Evolutionary conservation across 805 yeast species (phyloP).

Genomic region (Diddensiella transvaalensis): DNA sequence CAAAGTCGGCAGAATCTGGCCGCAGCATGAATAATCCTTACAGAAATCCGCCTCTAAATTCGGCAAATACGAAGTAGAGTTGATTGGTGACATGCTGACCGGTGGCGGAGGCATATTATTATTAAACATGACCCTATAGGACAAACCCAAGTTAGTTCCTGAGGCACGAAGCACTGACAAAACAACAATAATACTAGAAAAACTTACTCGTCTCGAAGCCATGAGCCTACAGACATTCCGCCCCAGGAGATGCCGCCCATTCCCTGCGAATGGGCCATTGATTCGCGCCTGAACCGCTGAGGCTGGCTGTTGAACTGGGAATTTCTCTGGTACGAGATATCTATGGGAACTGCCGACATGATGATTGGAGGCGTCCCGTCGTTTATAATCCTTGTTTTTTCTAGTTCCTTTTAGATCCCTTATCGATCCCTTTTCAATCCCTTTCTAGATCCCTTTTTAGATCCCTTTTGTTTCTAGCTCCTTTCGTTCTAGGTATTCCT

Average conservation of each 20-base stretch:
- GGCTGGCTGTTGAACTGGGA: constrained; percentile 24
- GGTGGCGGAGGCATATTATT: constrained; percentile 28
- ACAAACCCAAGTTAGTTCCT: constrained; percentile 5
- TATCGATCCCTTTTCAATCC: neutral
- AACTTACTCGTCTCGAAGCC: constrained; percentile 79
- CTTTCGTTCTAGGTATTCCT: no score
- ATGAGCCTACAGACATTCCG: constrained; percentile 86
- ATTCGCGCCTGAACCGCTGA: constrained; percentile 70
- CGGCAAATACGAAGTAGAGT: constrained; percentile 76
- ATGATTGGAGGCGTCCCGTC: no score
- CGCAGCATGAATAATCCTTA: constrained; percentile 95
- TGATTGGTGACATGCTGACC: constrained; percentile 63
- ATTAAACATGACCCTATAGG: constrained; percentile 29
- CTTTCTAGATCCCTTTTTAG: neutral
- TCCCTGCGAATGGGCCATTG: constrained; percentile 94
- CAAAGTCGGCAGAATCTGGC: constrained; percentile 82
- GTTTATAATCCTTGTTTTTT: neutral
- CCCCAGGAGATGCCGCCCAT: constrained; percentile 99
- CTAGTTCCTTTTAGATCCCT: neutral
- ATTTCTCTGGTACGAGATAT: constrained; percentile 37
- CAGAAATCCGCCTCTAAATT: constrained; percentile 94
- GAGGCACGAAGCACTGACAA: neutral
- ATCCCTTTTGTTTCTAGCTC: no score
- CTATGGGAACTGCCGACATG: constrained; percentile 39
- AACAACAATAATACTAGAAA: neutral